phyloP scores from a whole-genome alignment of 441 rosid species.

The Eutrema salsugineum region DNA sequence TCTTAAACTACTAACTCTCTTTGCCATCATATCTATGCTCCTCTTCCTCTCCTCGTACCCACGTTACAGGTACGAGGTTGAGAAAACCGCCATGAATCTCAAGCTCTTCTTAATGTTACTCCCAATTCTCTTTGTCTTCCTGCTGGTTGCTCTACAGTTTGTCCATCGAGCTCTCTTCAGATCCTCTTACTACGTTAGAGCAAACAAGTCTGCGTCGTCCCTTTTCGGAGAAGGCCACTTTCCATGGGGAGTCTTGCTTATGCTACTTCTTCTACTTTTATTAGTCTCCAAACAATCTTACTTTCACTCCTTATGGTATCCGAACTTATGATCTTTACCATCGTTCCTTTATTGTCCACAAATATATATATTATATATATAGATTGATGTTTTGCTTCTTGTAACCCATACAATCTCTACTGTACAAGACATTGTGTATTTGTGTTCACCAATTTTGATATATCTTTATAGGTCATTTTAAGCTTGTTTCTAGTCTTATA shows the following conservation, averaged over 20 bases:
- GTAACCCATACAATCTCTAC: not conserved
- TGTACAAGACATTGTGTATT: not conserved
- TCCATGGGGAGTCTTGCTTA: conserved; percentile 53
- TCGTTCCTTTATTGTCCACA: not conserved
- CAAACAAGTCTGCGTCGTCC: conserved; percentile 25
- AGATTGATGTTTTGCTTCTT: not conserved
- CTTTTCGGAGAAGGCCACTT: conserved; percentile 30
- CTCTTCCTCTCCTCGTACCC: conserved; percentile 47
- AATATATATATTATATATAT: not conserved
- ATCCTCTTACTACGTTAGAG: conserved; percentile 31
- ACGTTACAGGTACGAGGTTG: conserved; percentile 42
- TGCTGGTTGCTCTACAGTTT: conserved; percentile 20
- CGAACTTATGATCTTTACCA: conserved; percentile 31
- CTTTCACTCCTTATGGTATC: conserved; percentile 61
- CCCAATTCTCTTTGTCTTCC: conserved; percentile 55
- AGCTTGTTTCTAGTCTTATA: no score
- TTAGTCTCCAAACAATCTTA: conserved; percentile 64
- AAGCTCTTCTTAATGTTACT: conserved; percentile 54
- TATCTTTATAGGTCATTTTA: no score
- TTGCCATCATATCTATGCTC: conserved; percentile 47
- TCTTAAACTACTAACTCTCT: conserved; percentile 42
- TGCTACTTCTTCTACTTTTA: conserved; percentile 51
- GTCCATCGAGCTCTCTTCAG: conserved; percentile 16
- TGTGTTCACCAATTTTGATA: not conserved
- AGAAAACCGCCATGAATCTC: conserved; percentile 36